These are phyloP conservation scores for Phialophora macrospora DNA, from an alignment of 2,329 filamentous ascomycete species.

Conservation along the genomic window DNA sequence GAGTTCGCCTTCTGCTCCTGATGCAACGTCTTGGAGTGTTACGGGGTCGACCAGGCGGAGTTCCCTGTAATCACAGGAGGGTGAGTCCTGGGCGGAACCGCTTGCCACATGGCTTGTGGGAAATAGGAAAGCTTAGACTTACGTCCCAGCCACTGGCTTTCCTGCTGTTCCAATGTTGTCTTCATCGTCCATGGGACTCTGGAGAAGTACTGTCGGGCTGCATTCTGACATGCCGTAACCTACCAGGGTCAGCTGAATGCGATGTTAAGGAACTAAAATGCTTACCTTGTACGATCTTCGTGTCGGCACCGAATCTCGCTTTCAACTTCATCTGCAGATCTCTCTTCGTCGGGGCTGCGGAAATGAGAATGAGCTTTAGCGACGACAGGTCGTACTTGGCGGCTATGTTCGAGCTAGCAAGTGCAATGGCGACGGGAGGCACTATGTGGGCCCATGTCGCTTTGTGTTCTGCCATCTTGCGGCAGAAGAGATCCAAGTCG, in stretches of 20 bases:
- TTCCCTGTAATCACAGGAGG: constrained; percentile 9
- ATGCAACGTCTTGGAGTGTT: constrained; percentile 24
- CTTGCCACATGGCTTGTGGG: background rate
- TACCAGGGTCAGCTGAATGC: constrained; percentile 2
- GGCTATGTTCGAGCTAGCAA: constrained; percentile 58
- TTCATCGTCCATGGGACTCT: constrained; percentile 49
- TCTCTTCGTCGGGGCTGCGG: constrained; percentile 62
- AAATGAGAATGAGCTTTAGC: constrained; percentile 55
- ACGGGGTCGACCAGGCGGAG: constrained; percentile 27
- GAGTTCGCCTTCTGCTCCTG: constrained; percentile 53
- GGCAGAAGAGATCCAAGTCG: constrained; percentile 61
- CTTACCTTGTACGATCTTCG: constrained; percentile 46
- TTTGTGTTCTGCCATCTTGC: constrained; percentile 55
- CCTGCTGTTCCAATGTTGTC: constrained; percentile 53
- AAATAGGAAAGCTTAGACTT: constrained; percentile 7
- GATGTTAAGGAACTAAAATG: constrained; percentile 58
- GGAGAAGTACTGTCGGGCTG: constrained; percentile 52
- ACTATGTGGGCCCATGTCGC: constrained; percentile 64
- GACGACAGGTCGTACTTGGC: constrained; percentile 62
- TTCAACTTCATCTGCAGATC: constrained; percentile 59
- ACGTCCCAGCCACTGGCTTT: constrained; percentile 27
- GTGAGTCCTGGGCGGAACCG: background rate
- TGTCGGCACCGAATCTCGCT: constrained; percentile 54
- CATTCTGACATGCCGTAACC: constrained; percentile 40
- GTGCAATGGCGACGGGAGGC: constrained; percentile 64